Base-by-base conservation (phyloP, 78 protist species). In the Polysphondylium violaceum region DNA sequence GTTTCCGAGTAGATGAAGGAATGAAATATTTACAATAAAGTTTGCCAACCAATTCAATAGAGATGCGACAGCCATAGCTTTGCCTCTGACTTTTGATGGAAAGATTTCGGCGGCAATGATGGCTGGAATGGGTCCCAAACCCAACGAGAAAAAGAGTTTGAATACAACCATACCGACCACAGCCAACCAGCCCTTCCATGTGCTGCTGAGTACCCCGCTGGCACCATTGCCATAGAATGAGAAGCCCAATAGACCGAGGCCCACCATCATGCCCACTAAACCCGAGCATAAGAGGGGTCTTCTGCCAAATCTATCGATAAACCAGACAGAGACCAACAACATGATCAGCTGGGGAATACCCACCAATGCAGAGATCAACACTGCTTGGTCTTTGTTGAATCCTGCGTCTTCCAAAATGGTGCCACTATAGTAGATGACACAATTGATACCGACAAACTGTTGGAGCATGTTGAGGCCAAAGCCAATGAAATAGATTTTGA, bases 391-490 rank as follows among this genome's bases (percentile, higher is more conserved):
- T 51, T 81, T 81, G 8, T 4, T 40, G 8, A 81, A 81, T 16
- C 90, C 90, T 58, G 90, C 90, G 9, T n/a, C 55, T 27, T 81
- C 73, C 5, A 81, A 43, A 29, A 81, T 81, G 2, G 51, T 43
- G 11, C 56, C 47, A 58, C 90, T 81, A 51, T 69, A 68, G 35
- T 81, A 81, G 33, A 69, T 81, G 3, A 81, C 90, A 69, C 76
- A 67, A 58, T 81, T 81, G 17, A 81, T 81, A 27, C 90, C 90
- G 14, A 81, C 90, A 43, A 81, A 69, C 40, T 81, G 90, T 69
- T 81, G 90, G 27, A 81, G 61, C 90, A 81, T 81, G n/a, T 74
- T 81, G 5, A 81, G 43, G n/a, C 90, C 90, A 43, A 81, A 81
- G 3, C 79, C 90, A 41, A 81, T 81, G 0, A 69, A 16, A 58